Percentiles rank a stretch among this genome's conserved stretches.
These are phyloP conservation scores for Cryptococcus sp. DNA, from an alignment of 1,284 basidiomycete genomes.

Conservation along the genomic window DNA sequence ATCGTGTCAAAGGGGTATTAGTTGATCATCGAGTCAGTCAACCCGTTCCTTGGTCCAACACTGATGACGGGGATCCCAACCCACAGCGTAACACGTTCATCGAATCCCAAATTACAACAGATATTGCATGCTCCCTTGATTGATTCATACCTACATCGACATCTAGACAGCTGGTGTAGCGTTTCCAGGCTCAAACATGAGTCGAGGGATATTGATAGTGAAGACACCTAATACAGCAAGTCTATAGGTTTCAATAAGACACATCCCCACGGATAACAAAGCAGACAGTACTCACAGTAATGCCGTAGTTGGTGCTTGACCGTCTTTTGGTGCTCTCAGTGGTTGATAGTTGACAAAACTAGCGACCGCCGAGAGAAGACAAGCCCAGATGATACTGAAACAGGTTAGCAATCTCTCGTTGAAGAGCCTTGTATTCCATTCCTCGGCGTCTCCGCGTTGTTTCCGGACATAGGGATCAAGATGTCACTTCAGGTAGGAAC, in stretches of 20 bases:
- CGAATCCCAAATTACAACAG: too few relatives aligned
- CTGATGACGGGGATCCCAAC: too few relatives aligned
- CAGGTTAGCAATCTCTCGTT: neutral
- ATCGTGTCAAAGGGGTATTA: too few relatives aligned
- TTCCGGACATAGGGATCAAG: neutral
- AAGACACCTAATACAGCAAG: constrained; percentile 39
- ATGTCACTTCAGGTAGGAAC: neutral
- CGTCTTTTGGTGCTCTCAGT: constrained; percentile 29
- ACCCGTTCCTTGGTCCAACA: too few relatives aligned
- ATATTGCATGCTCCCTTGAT: too few relatives aligned
- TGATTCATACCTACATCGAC: too few relatives aligned
- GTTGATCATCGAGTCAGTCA: too few relatives aligned
- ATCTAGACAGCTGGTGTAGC: too few relatives aligned
- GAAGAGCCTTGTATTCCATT: neutral
- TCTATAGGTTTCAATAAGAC: constrained; percentile 11
- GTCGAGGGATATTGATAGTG: constrained; percentile 32
- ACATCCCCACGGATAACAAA: neutral
- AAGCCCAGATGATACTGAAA: constrained; percentile 36
- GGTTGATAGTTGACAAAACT: constrained; percentile 34
- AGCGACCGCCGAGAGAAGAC: constrained; percentile 31
- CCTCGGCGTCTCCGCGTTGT: neutral
- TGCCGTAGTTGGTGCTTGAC: constrained; percentile 23
- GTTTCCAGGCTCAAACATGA: constrained; percentile 12
- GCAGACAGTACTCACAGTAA: constrained; percentile 34
- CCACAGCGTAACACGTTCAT: too few relatives aligned